Percentiles rank a stretch among this genome's conserved stretches.
phyloP scores from a whole-genome alignment of 495 filamentous ascomycete genomes.

The Bathelium albidoporum region DNA sequence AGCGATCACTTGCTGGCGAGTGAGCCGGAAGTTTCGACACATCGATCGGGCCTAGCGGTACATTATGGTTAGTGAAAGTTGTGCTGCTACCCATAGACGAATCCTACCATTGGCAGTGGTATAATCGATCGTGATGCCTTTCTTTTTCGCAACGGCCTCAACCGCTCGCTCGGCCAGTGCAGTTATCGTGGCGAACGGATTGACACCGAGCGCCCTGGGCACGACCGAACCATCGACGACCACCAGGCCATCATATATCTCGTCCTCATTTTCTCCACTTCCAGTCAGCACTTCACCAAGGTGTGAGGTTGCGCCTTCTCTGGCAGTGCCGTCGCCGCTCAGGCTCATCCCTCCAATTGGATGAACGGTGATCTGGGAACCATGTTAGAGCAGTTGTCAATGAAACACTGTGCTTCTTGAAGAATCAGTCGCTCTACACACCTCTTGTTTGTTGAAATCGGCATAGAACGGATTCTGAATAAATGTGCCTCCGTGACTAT shows the following conservation, averaged over 20 bases:
- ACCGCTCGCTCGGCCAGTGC: conserved; percentile 56
- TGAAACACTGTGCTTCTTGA: not conserved
- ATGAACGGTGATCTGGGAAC: conserved; percentile 46
- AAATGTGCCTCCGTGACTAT: conserved; percentile 47
- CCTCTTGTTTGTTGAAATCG: conserved; percentile 43
- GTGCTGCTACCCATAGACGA: not conserved
- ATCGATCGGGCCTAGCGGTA: conserved; percentile 19
- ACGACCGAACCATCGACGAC: conserved; percentile 55
- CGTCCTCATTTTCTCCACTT: conserved; percentile 37
- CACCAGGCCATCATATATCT: conserved; percentile 47
- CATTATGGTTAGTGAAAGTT: not conserved
- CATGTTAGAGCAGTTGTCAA: not conserved
- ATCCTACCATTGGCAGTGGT: conserved; percentile 38
- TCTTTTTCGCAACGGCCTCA: conserved; percentile 35
- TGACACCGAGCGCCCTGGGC: conserved; percentile 54
- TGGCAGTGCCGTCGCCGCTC: conserved; percentile 46
- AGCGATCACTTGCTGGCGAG: conserved; percentile 8
- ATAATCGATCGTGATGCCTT: conserved; percentile 39
- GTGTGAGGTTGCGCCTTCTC: conserved; percentile 53
- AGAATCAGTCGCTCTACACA: not conserved
- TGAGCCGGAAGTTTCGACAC: conserved; percentile 22
- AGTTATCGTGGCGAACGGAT: conserved; percentile 61
- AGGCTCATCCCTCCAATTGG: conserved; percentile 60
- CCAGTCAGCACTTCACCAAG: conserved; percentile 50
- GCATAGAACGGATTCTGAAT: conserved; percentile 47